These are phyloP conservation scores for Bretziella fagacearum DNA, from an alignment of 2,329 filamentous ascomycete species.

Conservation along the genomic window DNA sequence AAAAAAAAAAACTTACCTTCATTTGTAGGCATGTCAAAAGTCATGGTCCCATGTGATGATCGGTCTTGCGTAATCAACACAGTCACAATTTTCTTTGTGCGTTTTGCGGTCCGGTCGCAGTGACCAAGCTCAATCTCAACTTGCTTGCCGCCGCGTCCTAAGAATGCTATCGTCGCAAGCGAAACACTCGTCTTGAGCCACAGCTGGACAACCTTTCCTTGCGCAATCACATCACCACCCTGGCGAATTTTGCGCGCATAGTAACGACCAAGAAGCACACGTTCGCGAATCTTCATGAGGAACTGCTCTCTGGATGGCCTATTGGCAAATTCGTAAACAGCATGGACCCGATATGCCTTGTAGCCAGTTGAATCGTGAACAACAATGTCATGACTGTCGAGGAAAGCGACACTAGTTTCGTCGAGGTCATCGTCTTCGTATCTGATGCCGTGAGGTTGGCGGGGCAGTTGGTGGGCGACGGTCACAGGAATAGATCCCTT, in stretches of 20 bases:
- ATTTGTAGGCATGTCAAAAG: constrained; percentile 8
- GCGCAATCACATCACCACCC: constrained; percentile 4
- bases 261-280: constrained; percentile 8
- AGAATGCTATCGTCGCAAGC: constrained; percentile 11
- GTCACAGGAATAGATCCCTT: constrained; percentile 3
- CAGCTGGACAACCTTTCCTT: constrained; percentile 12
- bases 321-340: constrained; percentile 12
- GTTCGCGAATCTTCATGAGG: constrained; percentile 13
- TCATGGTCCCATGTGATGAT: constrained; percentile 1
- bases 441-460: constrained; percentile 8
- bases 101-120: constrained; percentile 7
- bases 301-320: constrained; percentile 11
- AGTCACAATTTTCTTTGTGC: constrained; percentile 8
- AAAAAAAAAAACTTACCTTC: constrained; percentile 2
- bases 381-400: constrained; percentile 11
- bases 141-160: constrained; percentile 10
- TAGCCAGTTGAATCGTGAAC: constrained; percentile 11
- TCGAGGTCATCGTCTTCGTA: constrained; percentile 13
- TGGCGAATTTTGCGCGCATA: constrained; percentile 10
- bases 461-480: constrained; percentile 10
- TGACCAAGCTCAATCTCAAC: constrained; percentile 11
- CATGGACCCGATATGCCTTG: constrained; percentile 10
- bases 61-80: constrained; percentile 7
- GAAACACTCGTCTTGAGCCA: constrained; percentile 11
- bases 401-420: constrained; percentile 10